Conservation (phyloP, 257 asterid genomes). For the Plantago elongata region DNA sequence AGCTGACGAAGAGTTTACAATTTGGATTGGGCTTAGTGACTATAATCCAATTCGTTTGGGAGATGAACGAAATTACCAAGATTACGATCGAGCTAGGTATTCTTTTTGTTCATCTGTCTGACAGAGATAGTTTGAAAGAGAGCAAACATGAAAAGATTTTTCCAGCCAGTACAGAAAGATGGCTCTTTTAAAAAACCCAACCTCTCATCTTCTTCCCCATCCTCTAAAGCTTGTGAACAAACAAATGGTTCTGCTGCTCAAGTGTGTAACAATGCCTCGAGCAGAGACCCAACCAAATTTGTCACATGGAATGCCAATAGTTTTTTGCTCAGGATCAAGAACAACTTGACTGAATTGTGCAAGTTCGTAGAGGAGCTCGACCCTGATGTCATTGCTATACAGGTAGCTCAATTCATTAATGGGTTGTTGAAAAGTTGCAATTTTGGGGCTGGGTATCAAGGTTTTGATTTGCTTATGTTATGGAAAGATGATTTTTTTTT, state of each 20-base stretch:
- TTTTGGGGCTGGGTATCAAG: not conserved
- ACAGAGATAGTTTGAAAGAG: not conserved
- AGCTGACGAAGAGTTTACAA: too few species aligned
- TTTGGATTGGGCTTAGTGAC: too few species aligned
- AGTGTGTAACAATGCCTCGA: constrained; percentile 20
- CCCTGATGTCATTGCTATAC: constrained; percentile 90
- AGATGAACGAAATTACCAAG: not conserved
- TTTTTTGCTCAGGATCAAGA: constrained; percentile 68
- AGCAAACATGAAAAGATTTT: constrained; percentile 70
- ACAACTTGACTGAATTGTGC: constrained; percentile 68
- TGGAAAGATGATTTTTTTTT: not conserved
- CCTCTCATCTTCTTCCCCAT: constrained; percentile 31
- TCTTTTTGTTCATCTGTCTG: too few species aligned
- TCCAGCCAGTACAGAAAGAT: constrained; percentile 76
- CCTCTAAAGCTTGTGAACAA: constrained; percentile 26
- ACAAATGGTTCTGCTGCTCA: constrained; percentile 26
- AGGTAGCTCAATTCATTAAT: constrained; percentile 34
- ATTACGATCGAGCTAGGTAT: too few species aligned
- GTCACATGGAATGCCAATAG: constrained; percentile 96
- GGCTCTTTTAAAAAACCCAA: constrained; percentile 66
- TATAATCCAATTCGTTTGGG: too few species aligned
- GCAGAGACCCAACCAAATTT: constrained; percentile 66
- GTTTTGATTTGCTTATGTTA: not conserved
- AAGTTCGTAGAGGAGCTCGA: constrained; percentile 59
- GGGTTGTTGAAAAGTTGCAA: not conserved